Base-by-base conservation (phyloP, 352 stramenopile species). In the Pelagophyceae sp. region DNA sequence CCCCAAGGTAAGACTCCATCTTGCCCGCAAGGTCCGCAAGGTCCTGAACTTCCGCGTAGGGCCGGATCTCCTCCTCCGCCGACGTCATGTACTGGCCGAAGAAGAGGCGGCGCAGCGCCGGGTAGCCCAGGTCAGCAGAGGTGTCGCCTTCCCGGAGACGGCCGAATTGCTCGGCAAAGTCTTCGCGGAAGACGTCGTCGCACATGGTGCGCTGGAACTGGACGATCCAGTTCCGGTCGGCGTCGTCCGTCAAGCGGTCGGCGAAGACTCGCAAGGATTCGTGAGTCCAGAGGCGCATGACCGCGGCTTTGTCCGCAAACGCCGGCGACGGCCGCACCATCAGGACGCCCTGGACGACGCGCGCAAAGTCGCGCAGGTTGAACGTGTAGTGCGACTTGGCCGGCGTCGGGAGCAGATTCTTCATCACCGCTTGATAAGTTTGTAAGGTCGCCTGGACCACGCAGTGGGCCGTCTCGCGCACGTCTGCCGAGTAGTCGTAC, bases 311-410 rank as follows among this genome's bases (percentile, higher is more conserved):
- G 15, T 90, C 86, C 0, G 84, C 87, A 45, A 96, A 96, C 20
- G 96, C 90, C 1, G 61, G 40, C 45, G 83, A 92, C 0, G 90
- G 83, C 3, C 88, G 85, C 1, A 95, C 89, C 23, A 97, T 84
- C 85, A 97, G 92, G 35, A 97, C 90, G 37, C 93, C 93, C 76
- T 97, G 93, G 6, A 97, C 88, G 45, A 97, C 92, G 63, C 92
- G 84, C 40, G 88, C 91, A 75, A 97, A 97, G 80, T 97, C 93
- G 5, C 93, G 88, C 71, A 98, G 78, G 67, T 97, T 97, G 83
- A 97, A 98, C 25, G 93, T 97, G 83, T 98, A 98, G 83, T 97
- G 93, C 25, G 89, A 95, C 84, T 97, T 97, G 35, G 92, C 91
- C 0, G 93, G 93, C 20, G 93, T 97, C 35, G 93, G 92, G 1